Base-by-base conservation (phyloP, 352 stramenopile genomes). In the Albugo laibachii region DNA sequence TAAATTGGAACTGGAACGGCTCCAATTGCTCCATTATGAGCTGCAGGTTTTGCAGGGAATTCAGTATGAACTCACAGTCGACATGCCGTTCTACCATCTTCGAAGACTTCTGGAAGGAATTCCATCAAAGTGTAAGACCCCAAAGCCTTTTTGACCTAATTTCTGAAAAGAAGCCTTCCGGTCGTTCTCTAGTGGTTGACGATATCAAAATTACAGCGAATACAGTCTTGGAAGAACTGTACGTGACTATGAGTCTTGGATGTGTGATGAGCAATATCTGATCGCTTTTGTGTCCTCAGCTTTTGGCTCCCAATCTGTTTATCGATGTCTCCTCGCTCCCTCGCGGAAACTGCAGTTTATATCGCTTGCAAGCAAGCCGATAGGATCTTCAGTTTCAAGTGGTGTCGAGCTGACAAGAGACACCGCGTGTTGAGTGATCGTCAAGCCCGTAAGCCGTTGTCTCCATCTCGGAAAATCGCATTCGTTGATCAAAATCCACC, bases 21-120 rank as follows among this genome's bases (percentile, higher is more conserved):
- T 91, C 55, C 77, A 87, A 47, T 50, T 91, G 49, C 62, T 91
- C 5, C 74, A 83, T 45, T 91, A 87, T 59, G 77, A 91, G 49
- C 83, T 85, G 36, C 63, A 87, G 58, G 74, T 87, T 21, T 56
- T 91, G 0, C 69, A 87, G 45, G 77, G 72, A 13, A 80, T 91
- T 45, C 61, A 83, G 34, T 87, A 83, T 38, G 74, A 87, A 47
- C 53, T 91, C 10, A 85, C 74, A 12, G 80, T 56, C 8, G 77
- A 87, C 16, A 64, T 91, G 51, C 77, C 77, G 1, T 86, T 83
- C 40, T 83, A 62, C 54, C 74, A 75, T 40, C 50, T 91, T 27
- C 69, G 72, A 16, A 57, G 52, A 10, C 63, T 66, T 37, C 52
- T 83, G 16, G 61, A 82, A 24, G 54, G 76, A 41, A 85, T 87